Evolutionary conservation across 2,329 filamentous ascomycete genomes (phyloP).

Genomic region (Colletotrichum cereale): DNA sequence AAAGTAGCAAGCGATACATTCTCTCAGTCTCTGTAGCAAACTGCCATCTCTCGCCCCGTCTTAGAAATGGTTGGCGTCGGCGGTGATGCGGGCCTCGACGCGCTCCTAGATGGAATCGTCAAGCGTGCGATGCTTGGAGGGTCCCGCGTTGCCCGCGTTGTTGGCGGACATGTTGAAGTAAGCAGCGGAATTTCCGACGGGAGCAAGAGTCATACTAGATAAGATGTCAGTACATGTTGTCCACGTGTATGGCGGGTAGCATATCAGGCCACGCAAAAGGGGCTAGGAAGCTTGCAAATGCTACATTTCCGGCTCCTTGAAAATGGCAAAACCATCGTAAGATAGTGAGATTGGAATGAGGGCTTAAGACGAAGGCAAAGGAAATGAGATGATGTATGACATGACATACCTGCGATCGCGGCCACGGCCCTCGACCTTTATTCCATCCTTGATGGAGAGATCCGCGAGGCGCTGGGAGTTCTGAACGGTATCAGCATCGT

Average conservation of each 20-base stretch:
- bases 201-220: not conserved
- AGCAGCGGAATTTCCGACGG: not conserved
- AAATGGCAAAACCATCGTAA: not conserved
- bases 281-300: not conserved
- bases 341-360: not conserved
- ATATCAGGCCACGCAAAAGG: not conserved
- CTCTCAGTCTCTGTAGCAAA: not conserved
- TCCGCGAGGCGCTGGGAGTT: slow-evolving; percentile 15
- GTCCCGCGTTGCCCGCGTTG: not conserved
- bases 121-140: not conserved
- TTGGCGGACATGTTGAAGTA: not conserved
- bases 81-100: slow-evolving; percentile 11
- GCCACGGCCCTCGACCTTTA: slow-evolving; percentile 28
- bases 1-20: not conserved
- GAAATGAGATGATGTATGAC: no score
- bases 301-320: not conserved
- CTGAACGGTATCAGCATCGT: slow-evolving; percentile 18
- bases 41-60: not conserved
- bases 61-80: slow-evolving; percentile 7
- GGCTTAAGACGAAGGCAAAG: not conserved
- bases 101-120: slow-evolving; percentile 7
- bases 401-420: slow-evolving; percentile 5
- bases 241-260: not conserved
- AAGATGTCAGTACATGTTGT: not conserved
- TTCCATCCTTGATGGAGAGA: slow-evolving; percentile 28